phyloP scores from a whole-genome alignment of 2,329 filamentous ascomycete genomes.

The Arthrobotrys musiformis region DNA sequence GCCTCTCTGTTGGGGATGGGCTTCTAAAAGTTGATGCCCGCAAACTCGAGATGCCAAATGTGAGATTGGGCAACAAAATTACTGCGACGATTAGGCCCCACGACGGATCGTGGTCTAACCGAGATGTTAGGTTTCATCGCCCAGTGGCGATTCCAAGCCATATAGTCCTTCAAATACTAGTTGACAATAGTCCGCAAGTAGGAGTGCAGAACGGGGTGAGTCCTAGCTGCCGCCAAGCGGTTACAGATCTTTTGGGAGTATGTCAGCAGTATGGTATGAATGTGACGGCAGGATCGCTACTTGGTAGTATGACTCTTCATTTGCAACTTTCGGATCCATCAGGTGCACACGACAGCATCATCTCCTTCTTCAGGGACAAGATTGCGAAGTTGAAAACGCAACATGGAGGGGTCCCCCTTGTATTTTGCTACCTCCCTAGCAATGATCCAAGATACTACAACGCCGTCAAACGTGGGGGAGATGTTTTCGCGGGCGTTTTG shows the following conservation, averaged over 20 bases:
- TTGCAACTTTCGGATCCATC: too few species aligned
- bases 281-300: not conserved
- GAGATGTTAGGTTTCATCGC: not conserved
- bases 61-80: not conserved
- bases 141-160: not conserved
- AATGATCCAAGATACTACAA: conserved; percentile 71
- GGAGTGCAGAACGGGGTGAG: too few species aligned
- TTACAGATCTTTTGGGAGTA: not conserved
- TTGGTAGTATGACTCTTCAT: not conserved
- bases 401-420: conserved; percentile 60
- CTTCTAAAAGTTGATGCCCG: conserved; percentile 19
- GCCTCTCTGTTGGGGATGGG: not conserved
- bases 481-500: conserved; percentile 74
- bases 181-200: too few species aligned
- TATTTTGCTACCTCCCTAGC: conserved; percentile 72
- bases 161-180: not conserved
- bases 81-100: not conserved
- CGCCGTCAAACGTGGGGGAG: conserved; percentile 74
- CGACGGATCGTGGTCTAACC: not conserved
- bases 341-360: too few species aligned
- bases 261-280: not conserved
- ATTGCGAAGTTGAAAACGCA: not conserved
- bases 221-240: not conserved
- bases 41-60: not conserved
- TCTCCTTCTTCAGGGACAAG: conserved; percentile 21